phyloP scores from a whole-genome alignment of 179 eudicot genomes.

The Vitellaria paradoxa region DNA sequence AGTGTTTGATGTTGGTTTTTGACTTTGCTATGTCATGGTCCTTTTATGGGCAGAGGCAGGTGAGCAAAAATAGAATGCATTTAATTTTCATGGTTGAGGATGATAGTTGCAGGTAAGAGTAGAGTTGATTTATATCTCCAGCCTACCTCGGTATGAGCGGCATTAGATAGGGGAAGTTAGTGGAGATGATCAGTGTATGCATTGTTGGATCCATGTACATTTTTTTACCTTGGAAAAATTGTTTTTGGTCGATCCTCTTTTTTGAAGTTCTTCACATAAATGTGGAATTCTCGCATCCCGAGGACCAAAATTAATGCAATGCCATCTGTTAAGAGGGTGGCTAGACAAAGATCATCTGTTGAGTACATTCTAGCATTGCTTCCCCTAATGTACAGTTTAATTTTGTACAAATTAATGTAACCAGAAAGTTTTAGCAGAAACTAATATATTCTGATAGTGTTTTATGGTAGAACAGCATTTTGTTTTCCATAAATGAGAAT shows the following conservation, averaged over 20 bases:
- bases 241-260: background rate
- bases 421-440: too few species aligned
- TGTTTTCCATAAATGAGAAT: too few species aligned
- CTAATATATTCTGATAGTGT: too few species aligned
- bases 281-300: conserved; percentile 14
- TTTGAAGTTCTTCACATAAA: background rate
- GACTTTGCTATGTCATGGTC: background rate
- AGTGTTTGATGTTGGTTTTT: background rate
- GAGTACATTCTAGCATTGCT: background rate
- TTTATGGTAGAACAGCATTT: too few species aligned
- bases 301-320: background rate
- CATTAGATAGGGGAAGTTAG: background rate
- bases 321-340: background rate
- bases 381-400: too few species aligned
- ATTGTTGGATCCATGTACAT: background rate
- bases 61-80: conserved; percentile 17
- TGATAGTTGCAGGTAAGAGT: background rate
- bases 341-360: background rate
- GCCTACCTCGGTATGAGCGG: conserved; percentile 16
- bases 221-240: background rate
- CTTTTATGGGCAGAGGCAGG: conserved; percentile 15
- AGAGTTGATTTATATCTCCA: background rate
- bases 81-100: conserved; percentile 10
- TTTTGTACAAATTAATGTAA: too few species aligned
- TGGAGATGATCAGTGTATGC: too few species aligned